Conservation (phyloP, 2,329 filamentous ascomycete species). For the Aspergillus clavatus region DNA sequence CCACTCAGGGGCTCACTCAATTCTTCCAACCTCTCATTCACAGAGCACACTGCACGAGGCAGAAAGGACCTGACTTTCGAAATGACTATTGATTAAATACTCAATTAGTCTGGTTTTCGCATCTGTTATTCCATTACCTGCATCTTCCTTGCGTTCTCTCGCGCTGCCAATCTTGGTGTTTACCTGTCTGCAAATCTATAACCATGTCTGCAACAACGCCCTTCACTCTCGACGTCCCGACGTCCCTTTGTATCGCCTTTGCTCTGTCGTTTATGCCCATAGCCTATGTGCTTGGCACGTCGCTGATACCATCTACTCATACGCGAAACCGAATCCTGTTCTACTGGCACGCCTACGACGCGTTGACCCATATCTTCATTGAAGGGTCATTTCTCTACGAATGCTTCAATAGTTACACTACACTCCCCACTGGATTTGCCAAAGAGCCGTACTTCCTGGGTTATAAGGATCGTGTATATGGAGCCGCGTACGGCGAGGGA, state of each 20-base stretch:
- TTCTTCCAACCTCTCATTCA: too few species aligned
- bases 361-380: constrained; percentile 83
- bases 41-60: too few species aligned
- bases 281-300: constrained; percentile 48
- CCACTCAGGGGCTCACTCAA: too few species aligned
- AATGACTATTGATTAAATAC: not conserved
- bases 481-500: constrained; percentile 52
- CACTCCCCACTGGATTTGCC: constrained; percentile 36
- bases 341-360: constrained; percentile 92
- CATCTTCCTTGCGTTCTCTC: not conserved
- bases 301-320: constrained; percentile 51
- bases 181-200: not conserved
- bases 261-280: constrained; percentile 51
- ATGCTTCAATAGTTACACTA: constrained; percentile 71
- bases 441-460: constrained; percentile 49
- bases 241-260: constrained; percentile 51
- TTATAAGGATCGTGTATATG: constrained; percentile 52
- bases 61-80: not conserved
- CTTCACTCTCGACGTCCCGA: constrained; percentile 43
- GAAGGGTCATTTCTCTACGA: constrained; percentile 91
- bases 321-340: constrained; percentile 69
- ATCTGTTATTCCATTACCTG: not conserved
- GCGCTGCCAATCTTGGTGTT: too few species aligned
- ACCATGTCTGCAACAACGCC: constrained; percentile 19
- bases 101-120: not conserved